Base-by-base conservation (phyloP, 139 green algal genomes). In the Eudorina sp. region DNA sequence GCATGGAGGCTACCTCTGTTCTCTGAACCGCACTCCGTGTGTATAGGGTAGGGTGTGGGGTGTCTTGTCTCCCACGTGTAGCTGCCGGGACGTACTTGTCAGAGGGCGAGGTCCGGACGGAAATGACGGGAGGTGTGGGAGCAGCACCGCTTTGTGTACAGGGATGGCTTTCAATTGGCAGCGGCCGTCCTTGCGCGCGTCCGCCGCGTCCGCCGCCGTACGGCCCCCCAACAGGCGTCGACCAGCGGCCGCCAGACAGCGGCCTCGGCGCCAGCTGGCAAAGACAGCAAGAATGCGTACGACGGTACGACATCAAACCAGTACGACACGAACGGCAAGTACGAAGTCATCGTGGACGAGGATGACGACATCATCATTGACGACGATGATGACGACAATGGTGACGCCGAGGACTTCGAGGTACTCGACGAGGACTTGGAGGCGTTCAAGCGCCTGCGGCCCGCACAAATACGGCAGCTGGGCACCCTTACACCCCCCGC, bases 391-490 rank as follows among this genome's bases (percentile, higher is more conserved):
- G 60, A 88, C 1, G 88, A 76, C 48, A 85, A 87, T 18, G 88
- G 76, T 21, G 79, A 86, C 53, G 60, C 46, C 27, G 72, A 84
- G 18, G 79, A 85, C 34, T 89, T 62, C 0, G 89, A 90, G 38
- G 82, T 90, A 14, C 4, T 89, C 16, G 38, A 86, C 14, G 91
- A 89, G 77, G 83, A 90, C 29, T 75, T 88, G 51, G 81, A 84
- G 84, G 89, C 79, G 11, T 62, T 86, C n/a, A 86, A 86, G 79
- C 29, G 41, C 38, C 79, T 86, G n/a, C 79, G 79, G n/a, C 60
- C 79, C 3, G 29, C 79, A 8, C 21, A 86, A 41, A 34, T 86
- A 13, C 58, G 79, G 11, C 34, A 68, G 51, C 51, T 83, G 9
- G 6, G 48, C 23, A n/a, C n/a, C n/a, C n/a, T n/a, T n/a, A n/a